Evolutionary conservation across 306 rosid species (phyloP), one percentile per base, ranked within the genome.

Genomic region (Cajanus cajan): DNA sequence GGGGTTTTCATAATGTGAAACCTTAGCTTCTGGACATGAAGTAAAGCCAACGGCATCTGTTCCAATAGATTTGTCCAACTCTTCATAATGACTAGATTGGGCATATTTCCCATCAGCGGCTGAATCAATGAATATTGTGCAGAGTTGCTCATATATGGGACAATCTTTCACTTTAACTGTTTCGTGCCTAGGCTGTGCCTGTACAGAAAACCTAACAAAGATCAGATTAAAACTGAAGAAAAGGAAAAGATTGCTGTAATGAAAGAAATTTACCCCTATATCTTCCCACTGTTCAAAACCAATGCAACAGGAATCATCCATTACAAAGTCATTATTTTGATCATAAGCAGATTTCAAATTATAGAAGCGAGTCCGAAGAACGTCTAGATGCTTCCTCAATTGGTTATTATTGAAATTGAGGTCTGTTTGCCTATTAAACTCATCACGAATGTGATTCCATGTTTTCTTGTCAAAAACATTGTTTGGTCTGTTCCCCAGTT

Each of bases 341-440:
- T 93, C 94, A 82, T 77, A 80, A 57, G 89, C 82, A 19, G 92
- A 86, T 81, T 91, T 93, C 84, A 91, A 72, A 83, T 74, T 88
- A 73, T 86, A 69, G 82, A 88, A 93, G 80, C 96, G 94, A 0
- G 93, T 89, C 63, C 98, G 89, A 74, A 93, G 86, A 85, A 93
- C 97, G 83, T 91, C 97, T 74, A 93, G 82, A 85, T 93, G 97
- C 89, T 93, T 93, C 90, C 98, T 85, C 89, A 93, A 69, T 74
- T 93, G 98, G 79, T 93, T 93, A 69, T 91, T 93, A 62, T 91
- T 93, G 92, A 93, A 93, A 80, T 83, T 91, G 77, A 93, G 95
- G 61, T 91, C 90, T 2, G 98, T 91, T 82, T 87, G 83, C 85
- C 76, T 82, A 28, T 93, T 93, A 61, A 90, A 90, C 77, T 93